Evolutionary conservation across 345 rosid genomes (phyloP).

Genomic region (Cochlearia excelsa): DNA sequence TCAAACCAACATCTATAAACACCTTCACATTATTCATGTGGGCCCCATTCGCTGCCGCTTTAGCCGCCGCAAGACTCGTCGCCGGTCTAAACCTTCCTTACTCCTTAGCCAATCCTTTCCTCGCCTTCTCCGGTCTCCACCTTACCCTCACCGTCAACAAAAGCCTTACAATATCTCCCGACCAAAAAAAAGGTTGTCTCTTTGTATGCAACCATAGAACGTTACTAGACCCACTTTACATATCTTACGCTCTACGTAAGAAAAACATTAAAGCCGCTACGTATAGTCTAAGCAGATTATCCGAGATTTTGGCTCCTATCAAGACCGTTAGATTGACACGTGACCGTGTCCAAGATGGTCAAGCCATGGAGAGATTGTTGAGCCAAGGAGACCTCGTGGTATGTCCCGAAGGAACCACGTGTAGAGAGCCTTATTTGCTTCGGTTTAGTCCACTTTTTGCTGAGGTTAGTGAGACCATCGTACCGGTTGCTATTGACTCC

Average conservation of each 20-base stretch:
- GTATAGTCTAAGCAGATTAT: slow-evolving; percentile 47
- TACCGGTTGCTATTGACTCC: slow-evolving; percentile 49
- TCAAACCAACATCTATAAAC: slow-evolving; percentile 49
- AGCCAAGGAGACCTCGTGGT: slow-evolving; percentile 45
- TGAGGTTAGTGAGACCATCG: slow-evolving; percentile 46
- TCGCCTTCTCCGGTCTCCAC: slow-evolving; percentile 49
- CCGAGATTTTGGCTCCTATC: slow-evolving; percentile 48
- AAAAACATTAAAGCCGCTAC: slow-evolving; percentile 49
- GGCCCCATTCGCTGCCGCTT: slow-evolving; percentile 48
- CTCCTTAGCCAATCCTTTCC: slow-evolving; percentile 45
- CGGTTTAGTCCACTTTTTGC: slow-evolving; percentile 63
- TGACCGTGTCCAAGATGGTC: slow-evolving; percentile 41
- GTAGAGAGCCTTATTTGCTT: slow-evolving; percentile 59
- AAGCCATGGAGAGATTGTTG: slow-evolving; percentile 36
- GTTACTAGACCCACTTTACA: slow-evolving; percentile 49
- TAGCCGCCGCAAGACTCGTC: slow-evolving; percentile 31
- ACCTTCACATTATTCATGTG: slow-evolving; percentile 60
- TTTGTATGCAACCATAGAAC: slow-evolving; percentile 61
- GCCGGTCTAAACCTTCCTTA: slow-evolving; percentile 47
- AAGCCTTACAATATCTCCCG: not conserved
- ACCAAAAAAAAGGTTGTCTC: slow-evolving; percentile 30
- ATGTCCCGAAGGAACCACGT: slow-evolving; percentile 68
- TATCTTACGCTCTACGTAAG: slow-evolving; percentile 32
- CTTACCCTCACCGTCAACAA: slow-evolving; percentile 27
- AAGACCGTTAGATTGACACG: slow-evolving; percentile 41